Evolutionary conservation across 2,329 filamentous ascomycete species (phyloP).

Genomic region (Periglandula ipomoeae): DNA sequence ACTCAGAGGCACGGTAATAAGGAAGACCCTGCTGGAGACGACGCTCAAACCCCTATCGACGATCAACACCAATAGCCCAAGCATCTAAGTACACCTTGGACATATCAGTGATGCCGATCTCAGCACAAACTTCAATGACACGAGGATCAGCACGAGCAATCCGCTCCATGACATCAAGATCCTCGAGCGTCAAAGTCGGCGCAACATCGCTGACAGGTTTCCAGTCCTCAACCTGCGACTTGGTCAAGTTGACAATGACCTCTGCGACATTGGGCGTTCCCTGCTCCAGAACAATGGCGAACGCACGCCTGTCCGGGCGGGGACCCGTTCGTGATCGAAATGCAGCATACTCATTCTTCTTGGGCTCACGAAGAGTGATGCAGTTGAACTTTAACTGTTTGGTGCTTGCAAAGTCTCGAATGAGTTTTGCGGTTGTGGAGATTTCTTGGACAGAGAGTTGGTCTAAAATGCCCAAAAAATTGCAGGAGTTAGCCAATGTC

Average conservation of each 20-base stretch:
- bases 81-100: constrained; percentile 76
- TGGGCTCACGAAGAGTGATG: constrained; percentile 57
- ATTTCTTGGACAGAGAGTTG: constrained; percentile 48
- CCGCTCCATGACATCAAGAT: constrained; percentile 65
- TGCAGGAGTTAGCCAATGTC: background rate
- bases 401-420: constrained; percentile 29
- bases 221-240: constrained; percentile 30
- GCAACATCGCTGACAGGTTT: constrained; percentile 38
- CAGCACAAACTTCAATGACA: constrained; percentile 67
- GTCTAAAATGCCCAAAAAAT: constrained; percentile 24
- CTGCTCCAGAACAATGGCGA: constrained; percentile 37
- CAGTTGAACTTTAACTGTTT: constrained; percentile 44
- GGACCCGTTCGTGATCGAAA: constrained; percentile 42
- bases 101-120: constrained; percentile 73
- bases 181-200: constrained; percentile 63
- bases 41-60: constrained; percentile 62
- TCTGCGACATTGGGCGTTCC: constrained; percentile 33
- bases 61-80: constrained; percentile 78
- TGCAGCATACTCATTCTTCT: constrained; percentile 53
- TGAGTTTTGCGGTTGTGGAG: constrained; percentile 36
- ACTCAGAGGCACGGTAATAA: constrained; percentile 66
- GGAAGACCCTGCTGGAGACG: constrained; percentile 73
- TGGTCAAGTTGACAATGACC: constrained; percentile 40
- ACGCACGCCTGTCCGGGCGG: constrained; percentile 39
- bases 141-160: constrained; percentile 59